These are phyloP conservation scores for Calvatia gigantea DNA, from an alignment of 768 basidiomycete genomes.

Conservation along the genomic window DNA sequence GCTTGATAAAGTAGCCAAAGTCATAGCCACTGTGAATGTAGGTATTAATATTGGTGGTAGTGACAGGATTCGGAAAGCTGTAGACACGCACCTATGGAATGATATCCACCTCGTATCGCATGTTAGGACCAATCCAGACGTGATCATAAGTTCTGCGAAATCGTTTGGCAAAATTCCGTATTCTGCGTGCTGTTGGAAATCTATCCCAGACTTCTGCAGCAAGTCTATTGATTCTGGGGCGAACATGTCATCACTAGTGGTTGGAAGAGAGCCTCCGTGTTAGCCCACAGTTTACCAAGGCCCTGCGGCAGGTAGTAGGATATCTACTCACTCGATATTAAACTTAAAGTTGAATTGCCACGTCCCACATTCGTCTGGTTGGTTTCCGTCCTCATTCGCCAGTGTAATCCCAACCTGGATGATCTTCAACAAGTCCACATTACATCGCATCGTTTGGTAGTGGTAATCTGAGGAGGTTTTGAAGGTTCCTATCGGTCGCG, in stretches of 20 bases:
- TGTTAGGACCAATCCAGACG: slow-evolving; percentile 87
- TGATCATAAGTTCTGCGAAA: slow-evolving; percentile 96
- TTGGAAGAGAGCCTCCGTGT: background rate
- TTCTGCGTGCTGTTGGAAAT: slow-evolving; percentile 91
- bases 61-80: background rate
- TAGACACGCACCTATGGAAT: slow-evolving; percentile 83
- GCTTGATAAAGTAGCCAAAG: slow-evolving; percentile 97
- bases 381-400: slow-evolving; percentile 90
- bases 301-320: background rate
- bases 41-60: background rate
- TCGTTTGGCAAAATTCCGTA: slow-evolving; percentile 90
- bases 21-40: slow-evolving; percentile 79
- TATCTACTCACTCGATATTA: slow-evolving; percentile 59
- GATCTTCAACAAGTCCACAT: slow-evolving; percentile 96
- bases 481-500: slow-evolving; percentile 93
- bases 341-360: slow-evolving; percentile 99
- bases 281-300: background rate
- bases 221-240: slow-evolving; percentile 97
- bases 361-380: slow-evolving; percentile 85
- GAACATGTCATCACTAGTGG: slow-evolving; percentile 90
- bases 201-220: slow-evolving; percentile 91
- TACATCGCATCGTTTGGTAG: slow-evolving; percentile 99
- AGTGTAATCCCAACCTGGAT: slow-evolving; percentile 97
- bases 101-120: slow-evolving; percentile 95
- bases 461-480: slow-evolving; percentile 98